Evolutionary conservation across 139 green algal species (phyloP), one percentile per base, ranked within the genome.

Genomic region (Pleodorina starrii): DNA sequence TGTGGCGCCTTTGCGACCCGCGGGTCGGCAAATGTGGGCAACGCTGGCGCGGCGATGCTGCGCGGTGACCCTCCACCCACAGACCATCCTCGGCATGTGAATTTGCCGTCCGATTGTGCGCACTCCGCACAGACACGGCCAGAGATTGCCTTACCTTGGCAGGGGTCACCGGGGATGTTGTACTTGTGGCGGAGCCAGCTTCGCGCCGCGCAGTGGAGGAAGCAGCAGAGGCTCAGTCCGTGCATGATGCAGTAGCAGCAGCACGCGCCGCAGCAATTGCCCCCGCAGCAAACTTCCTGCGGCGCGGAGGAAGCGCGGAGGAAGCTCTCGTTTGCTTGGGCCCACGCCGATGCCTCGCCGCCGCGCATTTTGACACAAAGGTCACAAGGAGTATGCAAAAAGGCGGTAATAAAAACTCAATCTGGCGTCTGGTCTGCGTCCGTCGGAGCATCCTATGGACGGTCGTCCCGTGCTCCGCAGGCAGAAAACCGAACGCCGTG

Each of bases 201-300:
- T 14, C 80, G 42, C 1, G 80, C 40, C 19, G 29, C 1, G 35
- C 51, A 75, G n/a, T 87, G 81, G 36, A 78, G 0, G 81, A 77
- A 54, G 63, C 81, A 87, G 43, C 60, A 36, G n/a, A 36, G 23
- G 42, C 63, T 38, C 1, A 74, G 57, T 1, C 35, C 38, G n/a
- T 16, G 19, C 60, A 78, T 12, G 12, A 63, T 42, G 81, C 35
- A 78, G 43, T 68, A 87, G 42, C 81, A 77, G 60, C 27, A 63
- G n/a, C 81, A 78, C 2, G 43, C 81, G 16, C 81, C 81, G 63
- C n/a, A 87, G 63, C 81, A 78, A 60, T 25, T 68, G 1, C 43
- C 60, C 42, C 81, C 81, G 42, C 81, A 87, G 60, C 60, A 87
- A 0, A 78, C 60, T 5, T 51, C 36, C 78, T 85, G 78, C 36